Evolutionary conservation across 805 yeast genomes (phyloP).

Genomic region (Metschnikowia chrysomelidarum): DNA sequence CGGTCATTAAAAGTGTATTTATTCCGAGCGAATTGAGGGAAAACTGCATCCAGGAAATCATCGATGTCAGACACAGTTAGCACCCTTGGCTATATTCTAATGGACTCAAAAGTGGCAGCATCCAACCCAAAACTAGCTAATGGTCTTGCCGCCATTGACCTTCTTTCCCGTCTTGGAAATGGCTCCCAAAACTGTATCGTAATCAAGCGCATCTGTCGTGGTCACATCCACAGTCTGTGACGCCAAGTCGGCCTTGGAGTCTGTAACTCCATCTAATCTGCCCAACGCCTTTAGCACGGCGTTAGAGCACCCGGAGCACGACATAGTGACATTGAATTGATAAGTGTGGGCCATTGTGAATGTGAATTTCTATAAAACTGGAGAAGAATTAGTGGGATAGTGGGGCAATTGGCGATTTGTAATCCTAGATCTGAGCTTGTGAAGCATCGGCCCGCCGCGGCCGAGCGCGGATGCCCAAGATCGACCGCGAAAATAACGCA

Average conservation of each 20-base stretch:
- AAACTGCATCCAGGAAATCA: constrained; percentile 44
- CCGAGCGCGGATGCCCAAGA: too few species aligned
- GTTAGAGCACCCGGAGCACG: constrained; percentile 83
- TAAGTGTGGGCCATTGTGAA: constrained; percentile 41
- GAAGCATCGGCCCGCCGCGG: too few species aligned
- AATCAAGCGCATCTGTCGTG: constrained; percentile 52
- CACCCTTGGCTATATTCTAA: background rate
- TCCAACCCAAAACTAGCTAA: constrained; percentile 3
- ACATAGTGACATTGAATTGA: constrained; percentile 80
- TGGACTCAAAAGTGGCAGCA: background rate
- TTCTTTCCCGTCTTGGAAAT: constrained; percentile 91
- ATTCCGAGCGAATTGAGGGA: constrained; percentile 46
- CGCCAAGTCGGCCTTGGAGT: constrained; percentile 72
- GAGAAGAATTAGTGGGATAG: background rate
- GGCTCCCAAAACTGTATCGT: constrained; percentile 75
- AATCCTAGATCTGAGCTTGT: too few species aligned
- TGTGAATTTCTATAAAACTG: background rate
- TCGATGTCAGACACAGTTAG: constrained; percentile 37
- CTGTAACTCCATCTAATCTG: constrained; percentile 70
- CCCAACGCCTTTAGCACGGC: constrained; percentile 79
- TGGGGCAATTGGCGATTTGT: too few species aligned
- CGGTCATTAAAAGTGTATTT: constrained; percentile 43
- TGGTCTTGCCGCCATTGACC: constrained; percentile 60
- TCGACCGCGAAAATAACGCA: too few species aligned
- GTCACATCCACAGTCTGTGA: constrained; percentile 79